Percentiles rank a stretch among this genome's conserved stretches.
Evolutionary conservation across 257 asterid genomes (phyloP).

Genomic region (Primulina huaijiensis): DNA sequence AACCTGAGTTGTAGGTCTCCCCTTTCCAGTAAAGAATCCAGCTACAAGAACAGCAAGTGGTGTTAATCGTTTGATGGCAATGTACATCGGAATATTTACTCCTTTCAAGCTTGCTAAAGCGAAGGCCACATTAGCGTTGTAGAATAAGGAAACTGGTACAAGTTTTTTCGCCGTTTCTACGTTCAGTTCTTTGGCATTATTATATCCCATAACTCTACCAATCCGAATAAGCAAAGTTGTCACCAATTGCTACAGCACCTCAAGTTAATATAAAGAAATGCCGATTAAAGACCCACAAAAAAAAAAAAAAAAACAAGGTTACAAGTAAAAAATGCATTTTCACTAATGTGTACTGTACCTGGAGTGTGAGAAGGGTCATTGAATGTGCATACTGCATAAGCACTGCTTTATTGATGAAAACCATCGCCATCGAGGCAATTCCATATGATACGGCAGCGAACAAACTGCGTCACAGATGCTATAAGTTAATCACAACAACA

Average conservation of each 20-base stretch:
- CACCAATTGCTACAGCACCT: conserved; percentile 71
- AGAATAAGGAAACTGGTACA: conserved; percentile 79
- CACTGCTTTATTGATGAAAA: conserved; percentile 93
- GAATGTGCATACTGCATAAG: conserved; percentile 80
- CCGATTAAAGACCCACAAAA: conserved; percentile 32
- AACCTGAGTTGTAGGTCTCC: conserved; percentile 88
- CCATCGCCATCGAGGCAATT: conserved; percentile 91
- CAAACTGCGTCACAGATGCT: conserved; percentile 47
- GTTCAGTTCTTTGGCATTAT: conserved; percentile 62
- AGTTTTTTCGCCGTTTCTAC: conserved; percentile 76
- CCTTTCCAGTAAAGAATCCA: conserved; percentile 85
- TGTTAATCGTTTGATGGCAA: conserved; percentile 96
- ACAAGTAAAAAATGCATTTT: neutral
- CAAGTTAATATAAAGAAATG: conserved; percentile 32
- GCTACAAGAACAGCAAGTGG: conserved; percentile 95
- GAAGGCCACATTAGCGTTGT: conserved; percentile 96
- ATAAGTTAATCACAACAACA: conserved; percentile 9
- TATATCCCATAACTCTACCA: conserved; percentile 76
- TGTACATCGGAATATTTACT: conserved; percentile 97
- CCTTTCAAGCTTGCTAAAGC: conserved; percentile 98
- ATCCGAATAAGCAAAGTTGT: conserved; percentile 80
- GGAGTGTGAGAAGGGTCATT: conserved; percentile 85
- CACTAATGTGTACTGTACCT: too few species aligned
- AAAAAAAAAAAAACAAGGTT: neutral
- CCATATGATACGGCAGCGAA: conserved; percentile 80